Percentiles rank a stretch among this genome's conserved stretches.
Conservation (phyloP, 129 eudicot species). For the Lactuca saligna region DNA sequence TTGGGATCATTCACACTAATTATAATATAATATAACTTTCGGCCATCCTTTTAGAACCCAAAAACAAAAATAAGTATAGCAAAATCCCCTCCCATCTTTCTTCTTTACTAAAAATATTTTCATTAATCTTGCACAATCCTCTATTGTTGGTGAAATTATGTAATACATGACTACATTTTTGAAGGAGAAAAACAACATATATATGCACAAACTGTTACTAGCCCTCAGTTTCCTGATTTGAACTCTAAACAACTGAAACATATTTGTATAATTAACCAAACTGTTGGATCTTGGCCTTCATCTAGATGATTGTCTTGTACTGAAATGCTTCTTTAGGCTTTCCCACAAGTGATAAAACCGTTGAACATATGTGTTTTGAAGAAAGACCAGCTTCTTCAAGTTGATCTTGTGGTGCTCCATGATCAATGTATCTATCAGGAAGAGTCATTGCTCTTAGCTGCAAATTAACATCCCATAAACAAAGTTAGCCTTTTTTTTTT, state of each 20-base stretch:
- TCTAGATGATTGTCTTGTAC: slow-evolving; percentile 31
- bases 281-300: slow-evolving; percentile 3
- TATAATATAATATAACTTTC: background rate
- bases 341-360: slow-evolving; percentile 65
- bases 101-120: background rate
- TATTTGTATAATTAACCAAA: background rate
- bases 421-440: slow-evolving; percentile 76
- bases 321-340: slow-evolving; percentile 64
- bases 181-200: slow-evolving; percentile 1
- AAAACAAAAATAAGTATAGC: no score
- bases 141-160: background rate
- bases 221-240: slow-evolving; percentile 4
- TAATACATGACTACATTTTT: slow-evolving; percentile 3
- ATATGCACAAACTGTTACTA: slow-evolving; percentile 7
- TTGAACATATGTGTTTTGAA: slow-evolving; percentile 67
- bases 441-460: slow-evolving; percentile 82
- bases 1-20: background rate
- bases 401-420: slow-evolving; percentile 74
- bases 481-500: background rate
- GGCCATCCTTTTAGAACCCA: background rate
- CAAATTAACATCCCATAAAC: slow-evolving; percentile 18
- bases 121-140: background rate
- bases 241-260: slow-evolving; percentile 5
- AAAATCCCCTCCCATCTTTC: no score
- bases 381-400: slow-evolving; percentile 85